Base-by-base conservation (phyloP, 176 grass and related monocot genomes). In the Raddia distichophylla region DNA sequence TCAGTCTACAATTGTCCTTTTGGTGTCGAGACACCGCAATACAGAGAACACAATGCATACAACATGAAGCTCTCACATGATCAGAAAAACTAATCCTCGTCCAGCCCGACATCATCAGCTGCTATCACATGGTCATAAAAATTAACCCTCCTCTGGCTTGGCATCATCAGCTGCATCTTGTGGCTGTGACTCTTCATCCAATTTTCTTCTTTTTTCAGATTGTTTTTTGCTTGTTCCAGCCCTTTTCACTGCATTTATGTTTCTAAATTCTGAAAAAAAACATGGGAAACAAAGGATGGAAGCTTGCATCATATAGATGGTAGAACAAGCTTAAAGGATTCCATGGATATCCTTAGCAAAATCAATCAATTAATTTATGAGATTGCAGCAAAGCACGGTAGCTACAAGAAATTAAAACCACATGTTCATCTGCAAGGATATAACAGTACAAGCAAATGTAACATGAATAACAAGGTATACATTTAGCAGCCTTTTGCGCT, bases 191-290 rank as follows among this genome's bases (percentile, higher is more conserved):
- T 86, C 88, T 66, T 77, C 18, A 73, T 90, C 75, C 76, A 78
- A 12, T 67, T 94, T 91, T 80, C 89, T 89, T 89, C 69, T 94
- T 71, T 91, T 91, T 76, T 84, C 92, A 15, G 80, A 34, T 49
- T 91, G 83, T n/a, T 93, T 87, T 44, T 83, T 72, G 48, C 6
- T 81, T 64, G 84, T 66, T 75, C 64, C 87, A 51, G 91, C 81
- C 13, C 77, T 91, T 66, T 60, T 79, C 2, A 32, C 89, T 3
- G 89, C 83, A 64, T 94, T 94, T 84, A 86, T 94, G 27, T 52
- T 91, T 81, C 89, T 94, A 71, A 89, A 94, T 43, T 89, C 92
- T 94, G 83, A 49, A 81, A 79, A 14, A 14, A 47, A 54, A 76
- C 64, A 83, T 56, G 5, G 71, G 69, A 70, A 69, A 59, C 50